Evolutionary conservation across 129 eudicot genomes (phyloP), one percentile per base, ranked within the genome.

Genomic region (Centella asiatica): DNA sequence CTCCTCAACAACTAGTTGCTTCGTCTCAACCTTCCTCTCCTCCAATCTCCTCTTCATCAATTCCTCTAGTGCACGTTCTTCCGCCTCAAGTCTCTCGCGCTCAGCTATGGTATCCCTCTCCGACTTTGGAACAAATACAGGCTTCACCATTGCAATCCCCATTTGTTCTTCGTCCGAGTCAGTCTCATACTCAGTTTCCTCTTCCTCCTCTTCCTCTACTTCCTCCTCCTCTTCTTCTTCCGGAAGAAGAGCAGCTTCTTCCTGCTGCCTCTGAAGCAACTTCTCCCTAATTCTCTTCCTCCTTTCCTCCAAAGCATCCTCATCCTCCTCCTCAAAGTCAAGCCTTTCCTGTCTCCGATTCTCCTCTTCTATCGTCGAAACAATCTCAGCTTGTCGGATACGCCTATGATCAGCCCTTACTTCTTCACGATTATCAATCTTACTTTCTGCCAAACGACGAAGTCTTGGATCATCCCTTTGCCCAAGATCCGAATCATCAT

Each of bases 101-200:
- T 92, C 98, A 4, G 86, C 98, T 55, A 92, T 82, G 8, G 98
- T 87, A 46, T 92, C 96, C n/a, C 98, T 67, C 74, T 92, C 96
- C 1, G 88, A 80, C 65, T 84, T 92, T 0, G 98, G 98, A 22
- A 92, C 96, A 55, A 92, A 92, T 1, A 92, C 94, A 2, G 98
- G 98, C 79, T 92, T 92, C 73, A 82, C 84, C 96, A 92, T 81
- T 14, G 84, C 85, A 36, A 84, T 68, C 20, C 94, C 90, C 42
- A 56, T 60, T 32, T 72, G 70, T 18, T 92, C 98, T 39, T 92
- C 98, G 33, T 92, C 96, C 0, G 90, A 84, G 51, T 92, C 98
- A 5, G 98, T 92, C 80, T 92, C 98, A 25, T 87, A 87, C 69
- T 92, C 98, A 4, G 90, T 81, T 45, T 72, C 80, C 36, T 86